Base-by-base conservation (phyloP, 805 yeast species). In the Yamadazyma philogaea region DNA sequence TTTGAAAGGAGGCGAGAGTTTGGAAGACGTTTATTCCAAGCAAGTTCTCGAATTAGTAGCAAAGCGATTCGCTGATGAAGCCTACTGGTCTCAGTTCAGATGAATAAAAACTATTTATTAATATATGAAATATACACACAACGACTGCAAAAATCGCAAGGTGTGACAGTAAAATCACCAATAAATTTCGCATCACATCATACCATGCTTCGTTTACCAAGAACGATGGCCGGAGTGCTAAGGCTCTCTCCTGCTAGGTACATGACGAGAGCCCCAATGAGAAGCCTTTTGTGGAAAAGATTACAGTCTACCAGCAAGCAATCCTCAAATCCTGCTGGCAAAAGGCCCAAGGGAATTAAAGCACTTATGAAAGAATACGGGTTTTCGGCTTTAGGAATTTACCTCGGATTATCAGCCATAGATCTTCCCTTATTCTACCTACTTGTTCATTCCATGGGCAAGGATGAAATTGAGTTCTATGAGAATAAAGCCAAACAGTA, bases 371-470 rank as follows among this genome's bases (percentile, higher is more conserved):
- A 85, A 57, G 84, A 86, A 57, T 93, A 93, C 61, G 99, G 99
- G 0, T 88, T 84, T 68, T 79, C 95, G 14, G 97, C 96, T 0
- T 66, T 91, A 11, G 96, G 88, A 11, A 87, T 91, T 0, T 93
- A 93, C 57, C 53, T 88, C 16, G 83, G 77, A 1, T 59, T 93
- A n/a, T 74, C 87, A 1, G 69, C 73, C 17, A 62, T 93, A 20
- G 98, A 93, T 57, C 71, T 87, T 49, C 97, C 98, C 1, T 48
- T 89, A 3, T 87, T 95, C 60, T 93, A 82, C 60, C 48, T 85
- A 7, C 54, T 86, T 21, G 98, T 93, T 10, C 97, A 90, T 59
- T 78, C 88, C 0, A 67, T 84, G 48, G 99, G 99, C 14, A 88
- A 83, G 51, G 97, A 90, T 26, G 74, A 78, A 53, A 86, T 90